Evolutionary conservation across 2,329 filamentous ascomycete genomes (phyloP), one percentile per base, ranked within the genome.

Genomic region (Arthroderma sp.): DNA sequence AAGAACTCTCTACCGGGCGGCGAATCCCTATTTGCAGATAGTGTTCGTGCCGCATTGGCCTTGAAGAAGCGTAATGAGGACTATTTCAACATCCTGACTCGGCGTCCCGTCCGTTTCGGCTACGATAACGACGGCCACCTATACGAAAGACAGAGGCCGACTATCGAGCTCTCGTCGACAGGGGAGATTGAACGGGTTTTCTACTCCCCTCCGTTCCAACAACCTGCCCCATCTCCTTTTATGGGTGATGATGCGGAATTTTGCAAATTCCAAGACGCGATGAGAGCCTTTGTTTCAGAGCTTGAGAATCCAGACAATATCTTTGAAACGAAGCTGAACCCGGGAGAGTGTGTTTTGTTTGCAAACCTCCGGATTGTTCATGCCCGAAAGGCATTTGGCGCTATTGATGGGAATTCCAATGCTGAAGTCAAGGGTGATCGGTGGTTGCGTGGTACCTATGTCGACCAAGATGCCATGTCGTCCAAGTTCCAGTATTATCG

Each of bases 341-440:
- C 83, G 3, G 91, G 89, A 3, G 84, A 94, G 57, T 94, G 86
- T 58, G 87, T 88, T 8, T 73, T 98, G n/a, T 96, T 98, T 58
- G 82, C 94, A 60, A 96, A 96, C 58, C 67, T 78, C 48, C 73
- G 89, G 11, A 72, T 94, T n/a, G 63, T 94, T 58, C 91, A 96
- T 67, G 89, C 87, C 0, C 72, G 91, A 3, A 74, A 71, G 10
- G 76, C 78, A 29, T 96, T 96, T 62, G 78, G 89, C 47, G 57
- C 59, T 15, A 48, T 46, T 3, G 27, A 40, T 4, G 9, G 4
- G 1, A 15, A 15, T 6, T 3, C 11, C 7, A 29, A 36, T 4
- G 32, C 9, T 58, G 64, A 70, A 0, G 65, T 65, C 0, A 71
- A 72, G 5, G 84, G 84, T 1, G 74, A 79, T 49, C 72, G 89